phyloP scores from a whole-genome alignment of 768 basidiomycete genomes.

The Filobasidium wieringae region DNA sequence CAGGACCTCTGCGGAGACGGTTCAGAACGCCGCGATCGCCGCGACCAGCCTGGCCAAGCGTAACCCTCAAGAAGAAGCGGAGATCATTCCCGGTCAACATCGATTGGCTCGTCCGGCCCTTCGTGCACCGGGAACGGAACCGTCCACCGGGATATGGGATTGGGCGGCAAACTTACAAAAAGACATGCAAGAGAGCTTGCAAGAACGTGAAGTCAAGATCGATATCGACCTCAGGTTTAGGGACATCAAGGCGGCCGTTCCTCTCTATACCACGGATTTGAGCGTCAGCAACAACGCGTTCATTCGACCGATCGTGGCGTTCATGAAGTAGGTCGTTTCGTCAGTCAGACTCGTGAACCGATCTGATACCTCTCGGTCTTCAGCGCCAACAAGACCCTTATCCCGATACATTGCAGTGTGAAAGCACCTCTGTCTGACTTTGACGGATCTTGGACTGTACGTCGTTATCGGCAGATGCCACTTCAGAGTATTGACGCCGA shows the following conservation, averaged over 20 bases:
- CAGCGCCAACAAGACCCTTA: conserved; percentile 82
- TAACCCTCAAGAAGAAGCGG: conserved; percentile 1
- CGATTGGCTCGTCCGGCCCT: conserved; percentile 77
- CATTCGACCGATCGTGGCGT: conserved; percentile 89
- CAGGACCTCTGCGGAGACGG: conserved; percentile 13
- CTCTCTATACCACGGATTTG: conserved; percentile 75
- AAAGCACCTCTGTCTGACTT: conserved; percentile 73
- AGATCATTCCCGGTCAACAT: conserved; percentile 72
- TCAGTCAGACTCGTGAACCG: background rate
- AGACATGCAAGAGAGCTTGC: background rate
- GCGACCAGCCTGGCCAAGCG: conserved; percentile 1
- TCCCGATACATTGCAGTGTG: conserved; percentile 85
- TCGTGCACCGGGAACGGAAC: conserved; percentile 48
- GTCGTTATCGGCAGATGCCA: conserved; percentile 32
- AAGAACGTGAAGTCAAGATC: conserved; percentile 42
- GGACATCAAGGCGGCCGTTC: conserved; percentile 89
- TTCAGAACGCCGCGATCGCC: conserved; percentile 13
- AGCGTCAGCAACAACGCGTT: conserved; percentile 87
- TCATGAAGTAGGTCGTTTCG: conserved; percentile 67
- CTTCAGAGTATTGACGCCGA: conserved; percentile 3
- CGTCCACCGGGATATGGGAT: background rate
- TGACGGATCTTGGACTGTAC: conserved; percentile 90
- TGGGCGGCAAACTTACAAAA: background rate
- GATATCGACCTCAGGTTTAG: conserved; percentile 91
- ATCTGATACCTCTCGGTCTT: background rate